Evolutionary conservation across 2,329 filamentous ascomycete genomes (phyloP), one percentile per base, ranked within the genome.

Genomic region (Colletotrichum destructivum): DNA sequence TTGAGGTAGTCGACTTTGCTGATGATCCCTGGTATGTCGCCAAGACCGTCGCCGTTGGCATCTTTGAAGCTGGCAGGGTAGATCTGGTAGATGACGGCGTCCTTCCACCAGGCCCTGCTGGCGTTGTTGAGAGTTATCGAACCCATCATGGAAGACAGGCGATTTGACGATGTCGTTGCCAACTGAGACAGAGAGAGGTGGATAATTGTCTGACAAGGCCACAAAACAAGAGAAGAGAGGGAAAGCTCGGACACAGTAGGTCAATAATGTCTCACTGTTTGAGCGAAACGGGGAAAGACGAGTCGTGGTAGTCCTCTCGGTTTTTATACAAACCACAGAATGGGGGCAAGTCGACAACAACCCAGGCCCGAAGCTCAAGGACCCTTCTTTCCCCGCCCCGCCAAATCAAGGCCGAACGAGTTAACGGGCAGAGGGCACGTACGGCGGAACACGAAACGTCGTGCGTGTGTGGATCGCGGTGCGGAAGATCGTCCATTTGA

Each of bases 1-100:
- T 89, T 83, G 49, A 93, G 84, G 77, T 93, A 92, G 75, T 89
- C 85, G 1, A 93, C 82, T 73, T 90, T 89, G 52, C 86, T 86
- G 13, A 88, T 87, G 68, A 93, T 89, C n/a, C 91, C 91, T 8
- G 84, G 85, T 21, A 93, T 81, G 74, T 92, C 88, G 13, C 91
- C 90, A 74, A 89, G 84, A 62, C 91, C 89, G 75, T 90, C 87
- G 47, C 85, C 85, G 68, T 90, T 89, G 73, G 85, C 85, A 77
- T 89, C 87, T 66, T 86, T 86, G 78, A 88, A 90, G 0, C 87
- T 89, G 0, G 88, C 84, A 2, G 88, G 88, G 79, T 89, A 90
- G 75, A 90, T 87, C 75, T 90, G 88, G 76, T 90, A 90, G 65
- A 90, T 83, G 4, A 87, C 83, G 60, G 82, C 84, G 75, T 89